Evolutionary conservation across 2,329 filamentous ascomycete genomes (phyloP), one percentile per base, ranked within the genome.

Genomic region (Sclerotiophoma versabilis): DNA sequence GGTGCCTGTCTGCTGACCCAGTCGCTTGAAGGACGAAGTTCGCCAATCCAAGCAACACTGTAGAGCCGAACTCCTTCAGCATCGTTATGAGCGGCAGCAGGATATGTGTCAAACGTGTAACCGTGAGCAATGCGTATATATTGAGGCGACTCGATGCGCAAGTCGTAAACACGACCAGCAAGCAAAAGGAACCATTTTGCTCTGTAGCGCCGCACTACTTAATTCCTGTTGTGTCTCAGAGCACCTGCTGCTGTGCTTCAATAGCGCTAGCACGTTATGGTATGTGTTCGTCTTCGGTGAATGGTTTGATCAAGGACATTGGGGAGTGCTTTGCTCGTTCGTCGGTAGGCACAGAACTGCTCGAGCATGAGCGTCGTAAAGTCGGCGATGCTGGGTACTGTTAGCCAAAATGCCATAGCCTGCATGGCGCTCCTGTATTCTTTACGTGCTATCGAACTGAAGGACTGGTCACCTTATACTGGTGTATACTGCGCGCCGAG

Each of bases 201-300:
- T 15, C 17, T 6, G 5, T 33, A 32, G 29, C 15, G 37, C 30
- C n/a, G 42, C 49, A 42, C 12, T 22, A 20, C 33, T 20, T 19
- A 5, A 19, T 19, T 14, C 25, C 23, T 37, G 37, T 20, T 12
- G 49, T 53, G 29, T 29, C 36, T 20, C 43, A 19, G 20, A 29
- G 23, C 23, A 32, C 29, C 20, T 47, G 30, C 42, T 53, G 49
- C 49, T 26, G 43, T 42, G 26, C n/a, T 32, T 23, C 14, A 37
- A 42, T 47, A 36, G 30, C 29, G 29, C 25, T 47, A 37, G 36
- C 30, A 23, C 23, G 23, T 22, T 26, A 15, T 14, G 19, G 23
- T 26, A 26, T 23, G 36, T 22, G 14, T 41, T 9, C 6, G 1
- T 15, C 17, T 6, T 12, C 27, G n/a, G 20, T 34, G 11, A 7